These are phyloP conservation scores for Chlorociboria aeruginascens DNA, from an alignment of 495 filamentous ascomycete genomes.

Conservation along the genomic window DNA sequence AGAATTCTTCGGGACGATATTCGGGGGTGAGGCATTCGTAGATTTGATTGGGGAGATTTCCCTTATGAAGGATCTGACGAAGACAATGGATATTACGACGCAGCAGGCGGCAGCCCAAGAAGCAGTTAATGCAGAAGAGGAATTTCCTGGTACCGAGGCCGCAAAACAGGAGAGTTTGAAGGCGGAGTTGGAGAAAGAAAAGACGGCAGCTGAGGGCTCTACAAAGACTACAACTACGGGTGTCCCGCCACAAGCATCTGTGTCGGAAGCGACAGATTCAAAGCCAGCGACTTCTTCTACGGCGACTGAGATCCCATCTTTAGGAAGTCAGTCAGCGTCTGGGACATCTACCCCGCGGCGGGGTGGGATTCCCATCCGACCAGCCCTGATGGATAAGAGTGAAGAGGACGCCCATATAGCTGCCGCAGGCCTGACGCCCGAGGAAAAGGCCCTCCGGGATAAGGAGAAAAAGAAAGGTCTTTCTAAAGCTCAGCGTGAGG, in stretches of 20 bases:
- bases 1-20: constrained; percentile 98
- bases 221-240: constrained; percentile 14
- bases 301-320: constrained; percentile 9
- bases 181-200: constrained; percentile 13
- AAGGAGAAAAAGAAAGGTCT: constrained; percentile 84
- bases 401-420: constrained; percentile 71
- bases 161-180: constrained; percentile 37
- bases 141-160: constrained; percentile 37
- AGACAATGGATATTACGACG: constrained; percentile 85
- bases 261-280: constrained; percentile 7
- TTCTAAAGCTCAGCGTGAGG: constrained; percentile 80
- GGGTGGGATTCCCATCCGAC: constrained; percentile 56
- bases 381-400: constrained; percentile 77
- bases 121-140: constrained; percentile 25
- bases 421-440: constrained; percentile 56
- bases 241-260: constrained; percentile 15
- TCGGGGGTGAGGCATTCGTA: constrained; percentile 89
- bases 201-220: not conserved
- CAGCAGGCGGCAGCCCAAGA: constrained; percentile 39
- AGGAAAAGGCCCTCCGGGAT: constrained; percentile 65
- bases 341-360: constrained; percentile 48
- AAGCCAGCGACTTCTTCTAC: not conserved
- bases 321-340: constrained; percentile 15
- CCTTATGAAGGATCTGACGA: constrained; percentile 81
- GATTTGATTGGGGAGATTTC: constrained; percentile 88